Evolutionary conservation across 2,329 filamentous ascomycete species (phyloP).

Genomic region (Aspergillus vadensis): DNA sequence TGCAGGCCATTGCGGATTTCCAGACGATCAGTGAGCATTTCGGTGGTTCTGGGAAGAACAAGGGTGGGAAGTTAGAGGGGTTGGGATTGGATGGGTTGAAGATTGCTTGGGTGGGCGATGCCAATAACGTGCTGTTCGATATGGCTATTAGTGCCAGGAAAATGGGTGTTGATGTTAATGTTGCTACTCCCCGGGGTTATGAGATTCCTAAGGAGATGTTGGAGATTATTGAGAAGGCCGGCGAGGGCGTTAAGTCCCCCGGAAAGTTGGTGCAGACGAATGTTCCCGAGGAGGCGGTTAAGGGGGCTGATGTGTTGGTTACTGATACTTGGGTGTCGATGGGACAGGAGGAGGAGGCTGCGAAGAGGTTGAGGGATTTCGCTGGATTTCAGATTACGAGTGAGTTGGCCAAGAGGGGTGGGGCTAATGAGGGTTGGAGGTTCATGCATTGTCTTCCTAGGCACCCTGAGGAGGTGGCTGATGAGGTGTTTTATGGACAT

Average conservation of each 20-base stretch:
- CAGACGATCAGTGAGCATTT: constrained; percentile 84
- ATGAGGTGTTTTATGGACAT: constrained; percentile 89
- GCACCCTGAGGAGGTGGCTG: constrained; percentile 87
- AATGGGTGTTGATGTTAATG: constrained; percentile 79
- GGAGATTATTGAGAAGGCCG: constrained; percentile 68
- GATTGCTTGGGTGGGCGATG: constrained; percentile 93
- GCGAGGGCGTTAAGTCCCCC: constrained; percentile 57
- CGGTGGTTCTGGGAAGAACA: constrained; percentile 33
- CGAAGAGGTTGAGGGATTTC: constrained; percentile 77
- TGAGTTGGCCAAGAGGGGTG: constrained; percentile 78
- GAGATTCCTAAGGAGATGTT: constrained; percentile 76
- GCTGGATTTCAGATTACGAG: constrained; percentile 88
- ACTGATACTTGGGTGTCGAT: constrained; percentile 99
- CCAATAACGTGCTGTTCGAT: constrained; percentile 96
- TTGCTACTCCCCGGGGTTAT: constrained; percentile 85
- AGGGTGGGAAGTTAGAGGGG: constrained; percentile 35
- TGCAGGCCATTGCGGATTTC: constrained; percentile 93
- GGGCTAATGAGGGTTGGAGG: constrained; percentile 86
- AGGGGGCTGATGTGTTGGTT: constrained; percentile 83
- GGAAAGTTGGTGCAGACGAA: constrained; percentile 74
- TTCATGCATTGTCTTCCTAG: constrained; percentile 98
- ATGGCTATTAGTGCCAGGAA: constrained; percentile 85
- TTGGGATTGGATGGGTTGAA: constrained; percentile 81
- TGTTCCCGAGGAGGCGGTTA: constrained; percentile 80
- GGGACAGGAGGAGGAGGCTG: constrained; percentile 87